phyloP scores from a whole-genome alignment of 2,329 filamentous ascomycete genomes.

The Aspergillus pseudotamarii region DNA sequence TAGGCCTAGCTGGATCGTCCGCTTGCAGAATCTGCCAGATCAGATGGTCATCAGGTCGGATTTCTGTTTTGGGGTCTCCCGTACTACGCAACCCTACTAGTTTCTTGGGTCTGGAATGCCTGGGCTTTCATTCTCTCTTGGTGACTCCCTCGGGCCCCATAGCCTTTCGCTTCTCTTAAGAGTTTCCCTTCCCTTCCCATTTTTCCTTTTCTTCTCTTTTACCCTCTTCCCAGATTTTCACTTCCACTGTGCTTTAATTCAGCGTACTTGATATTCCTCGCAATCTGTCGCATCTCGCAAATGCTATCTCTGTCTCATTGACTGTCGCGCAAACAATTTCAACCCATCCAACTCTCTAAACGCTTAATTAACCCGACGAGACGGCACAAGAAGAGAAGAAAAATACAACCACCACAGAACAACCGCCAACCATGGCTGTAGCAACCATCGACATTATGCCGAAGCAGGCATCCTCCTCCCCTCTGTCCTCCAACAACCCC shows the following conservation, averaged over 20 bases:
- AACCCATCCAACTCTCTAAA: not conserved
- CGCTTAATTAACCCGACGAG: not conserved
- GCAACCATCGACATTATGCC: constrained; percentile 22
- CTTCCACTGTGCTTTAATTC: not conserved
- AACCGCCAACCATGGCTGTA: constrained; percentile 27
- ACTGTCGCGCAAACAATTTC: not conserved
- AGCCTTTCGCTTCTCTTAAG: constrained; percentile 5
- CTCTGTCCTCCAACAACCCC: constrained; percentile 27
- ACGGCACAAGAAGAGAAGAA: not conserved
- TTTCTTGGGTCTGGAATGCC: constrained; percentile 2
- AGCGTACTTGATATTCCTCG: not conserved
- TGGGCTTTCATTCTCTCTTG: not conserved
- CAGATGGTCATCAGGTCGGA: constrained; percentile 23
- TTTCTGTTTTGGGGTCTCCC: constrained; percentile 25
- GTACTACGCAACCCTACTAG: constrained; percentile 5
- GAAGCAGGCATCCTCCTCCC: constrained; percentile 21
- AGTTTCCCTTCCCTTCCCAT: not conserved
- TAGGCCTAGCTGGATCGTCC: constrained; percentile 20
- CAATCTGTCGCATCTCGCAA: not conserved
- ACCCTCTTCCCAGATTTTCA: constrained; percentile 9
- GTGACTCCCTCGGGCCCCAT: not conserved
- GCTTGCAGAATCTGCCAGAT: constrained; percentile 28
- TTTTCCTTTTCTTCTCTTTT: not conserved
- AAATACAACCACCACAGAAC: not conserved
- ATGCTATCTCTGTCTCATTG: not conserved